Conservation (phyloP, 257 asterid genomes). For the Solanum habrochaites region DNA sequence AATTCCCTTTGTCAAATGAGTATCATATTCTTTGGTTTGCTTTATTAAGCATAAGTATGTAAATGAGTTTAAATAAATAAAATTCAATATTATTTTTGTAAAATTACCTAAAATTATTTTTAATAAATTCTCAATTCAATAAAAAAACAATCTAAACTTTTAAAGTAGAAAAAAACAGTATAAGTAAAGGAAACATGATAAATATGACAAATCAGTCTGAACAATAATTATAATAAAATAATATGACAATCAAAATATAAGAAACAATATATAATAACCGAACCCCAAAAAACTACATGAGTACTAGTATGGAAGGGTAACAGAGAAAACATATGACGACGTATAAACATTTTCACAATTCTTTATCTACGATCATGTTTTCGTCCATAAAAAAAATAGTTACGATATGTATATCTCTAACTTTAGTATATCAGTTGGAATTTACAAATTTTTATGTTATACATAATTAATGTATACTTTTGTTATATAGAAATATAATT, state of each 20-base stretch:
- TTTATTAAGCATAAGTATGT: too few relatives aligned
- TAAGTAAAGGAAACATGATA: background rate
- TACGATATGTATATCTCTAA: background rate
- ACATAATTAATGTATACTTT: too few relatives aligned
- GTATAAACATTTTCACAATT: background rate
- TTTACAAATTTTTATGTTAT: too few relatives aligned
- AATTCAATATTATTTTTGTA: too few relatives aligned
- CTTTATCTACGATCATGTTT: rapidly evolving
- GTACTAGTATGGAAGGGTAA: background rate
- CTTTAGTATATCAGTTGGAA: background rate
- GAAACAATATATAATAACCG: background rate
- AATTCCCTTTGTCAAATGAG: background rate
- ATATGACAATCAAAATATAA: background rate
- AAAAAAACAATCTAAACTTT: background rate
- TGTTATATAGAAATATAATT: too few relatives aligned
- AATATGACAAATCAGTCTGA: background rate
- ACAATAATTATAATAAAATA: background rate
- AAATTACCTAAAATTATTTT: background rate
- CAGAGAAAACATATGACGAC: rapidly evolving
- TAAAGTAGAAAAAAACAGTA: background rate
- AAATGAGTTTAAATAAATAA: background rate
- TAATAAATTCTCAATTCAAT: too few relatives aligned
- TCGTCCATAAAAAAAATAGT: background rate
- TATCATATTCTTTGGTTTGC: background rate
- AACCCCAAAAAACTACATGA: background rate